Evolutionary conservation across 2,329 filamentous ascomycete species (phyloP).

Genomic region (Setomelanomma holmii): DNA sequence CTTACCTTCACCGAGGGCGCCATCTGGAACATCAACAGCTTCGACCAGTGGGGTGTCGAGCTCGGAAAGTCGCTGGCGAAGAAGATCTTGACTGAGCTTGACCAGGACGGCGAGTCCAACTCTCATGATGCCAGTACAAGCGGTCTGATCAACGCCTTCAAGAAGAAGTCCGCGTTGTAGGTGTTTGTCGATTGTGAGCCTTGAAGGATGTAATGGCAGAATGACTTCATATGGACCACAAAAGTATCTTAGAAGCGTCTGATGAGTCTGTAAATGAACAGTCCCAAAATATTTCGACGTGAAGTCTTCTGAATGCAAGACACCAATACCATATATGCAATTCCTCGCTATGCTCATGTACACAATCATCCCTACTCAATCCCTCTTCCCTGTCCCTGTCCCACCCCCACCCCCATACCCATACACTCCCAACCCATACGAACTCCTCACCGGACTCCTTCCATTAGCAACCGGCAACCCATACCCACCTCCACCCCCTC

Average conservation of each 20-base stretch:
- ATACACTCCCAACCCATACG: constrained; percentile 51
- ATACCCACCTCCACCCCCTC: constrained; percentile 37
- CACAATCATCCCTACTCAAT: constrained; percentile 28
- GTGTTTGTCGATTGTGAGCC: neutral
- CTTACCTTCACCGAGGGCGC: constrained; percentile 97
- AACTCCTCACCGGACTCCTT: constrained; percentile 45
- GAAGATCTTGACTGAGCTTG: constrained; percentile 74
- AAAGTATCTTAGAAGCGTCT: neutral
- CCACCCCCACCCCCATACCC: constrained; percentile 52
- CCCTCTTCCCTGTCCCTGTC: constrained; percentile 53
- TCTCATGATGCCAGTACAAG: constrained; percentile 88
- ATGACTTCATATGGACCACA: neutral
- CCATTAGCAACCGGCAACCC: constrained; percentile 42
- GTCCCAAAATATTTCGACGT: neutral
- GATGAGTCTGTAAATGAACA: neutral
- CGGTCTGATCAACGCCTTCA: constrained; percentile 90
- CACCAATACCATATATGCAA: neutral
- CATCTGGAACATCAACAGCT: constrained; percentile 99
- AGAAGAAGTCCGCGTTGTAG: constrained; percentile 68
- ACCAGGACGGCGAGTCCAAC: constrained; percentile 72
- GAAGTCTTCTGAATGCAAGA: neutral
- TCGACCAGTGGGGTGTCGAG: constrained; percentile 99
- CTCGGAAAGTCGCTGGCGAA: constrained; percentile 93
- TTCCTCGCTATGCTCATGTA: neutral
- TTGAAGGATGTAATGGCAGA: constrained; percentile 13